Percentiles rank a stretch among this genome's conserved stretches.
Conservation (phyloP, 192 early-diverging fungal genomes). For the Spizellomyces punctatus region DNA sequence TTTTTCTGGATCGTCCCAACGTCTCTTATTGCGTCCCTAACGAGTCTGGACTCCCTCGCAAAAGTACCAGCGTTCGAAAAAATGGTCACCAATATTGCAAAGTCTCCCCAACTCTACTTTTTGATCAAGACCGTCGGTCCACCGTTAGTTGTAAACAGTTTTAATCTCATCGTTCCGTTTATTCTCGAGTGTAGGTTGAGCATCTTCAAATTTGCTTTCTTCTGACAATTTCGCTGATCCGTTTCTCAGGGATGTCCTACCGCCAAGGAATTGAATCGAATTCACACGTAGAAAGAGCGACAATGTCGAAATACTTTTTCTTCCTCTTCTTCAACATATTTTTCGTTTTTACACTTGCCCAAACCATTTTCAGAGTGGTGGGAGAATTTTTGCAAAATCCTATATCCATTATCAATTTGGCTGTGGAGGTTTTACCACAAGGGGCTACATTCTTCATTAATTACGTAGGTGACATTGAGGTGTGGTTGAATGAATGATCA, state of each 20-base stretch:
- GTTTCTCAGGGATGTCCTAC: slow-evolving; percentile 28
- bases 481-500: not conserved
- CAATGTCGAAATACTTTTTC: slow-evolving; percentile 49
- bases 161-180: slow-evolving; percentile 43
- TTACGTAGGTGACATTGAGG: slow-evolving; percentile 26
- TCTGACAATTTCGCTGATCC: not conserved
- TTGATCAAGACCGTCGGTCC: slow-evolving; percentile 40
- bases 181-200: slow-evolving; percentile 47
- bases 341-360: slow-evolving; percentile 49
- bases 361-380: slow-evolving; percentile 22
- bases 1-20: slow-evolving; percentile 52
- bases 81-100: slow-evolving; percentile 25
- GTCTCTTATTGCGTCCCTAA: slow-evolving; percentile 32
- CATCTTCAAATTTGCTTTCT: not conserved
- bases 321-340: slow-evolving; percentile 59
- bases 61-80: slow-evolving; percentile 25
- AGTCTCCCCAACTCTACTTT: slow-evolving; percentile 21
- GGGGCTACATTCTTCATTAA: slow-evolving; percentile 56
- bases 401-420: slow-evolving; percentile 30
- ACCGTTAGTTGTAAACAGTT: slow-evolving; percentile 39
- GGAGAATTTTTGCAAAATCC: slow-evolving; percentile 41
- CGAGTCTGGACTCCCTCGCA: slow-evolving; percentile 37
- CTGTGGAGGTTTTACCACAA: slow-evolving; percentile 39
- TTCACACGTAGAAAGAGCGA: slow-evolving; percentile 39
- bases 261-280: slow-evolving; percentile 39